Evolutionary conservation across 2,329 filamentous ascomycete genomes (phyloP).

Genomic region (Apiospora phragmitis): DNA sequence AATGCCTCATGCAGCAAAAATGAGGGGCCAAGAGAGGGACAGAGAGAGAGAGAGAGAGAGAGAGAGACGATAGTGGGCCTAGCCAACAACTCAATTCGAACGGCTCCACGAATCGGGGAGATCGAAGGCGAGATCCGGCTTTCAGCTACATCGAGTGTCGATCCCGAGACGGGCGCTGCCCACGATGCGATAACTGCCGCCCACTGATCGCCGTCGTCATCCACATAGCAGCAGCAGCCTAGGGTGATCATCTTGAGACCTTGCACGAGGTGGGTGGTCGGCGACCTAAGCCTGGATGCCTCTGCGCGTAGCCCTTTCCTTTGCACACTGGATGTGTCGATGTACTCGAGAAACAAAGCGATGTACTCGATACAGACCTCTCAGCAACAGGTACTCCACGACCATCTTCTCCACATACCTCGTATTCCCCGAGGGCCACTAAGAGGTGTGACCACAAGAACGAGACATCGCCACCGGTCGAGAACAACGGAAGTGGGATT

Average conservation of each 20-base stretch:
- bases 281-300: background rate
- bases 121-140: background rate
- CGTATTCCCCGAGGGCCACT: background rate
- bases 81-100: background rate
- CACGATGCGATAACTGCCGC: background rate
- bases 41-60: background rate
- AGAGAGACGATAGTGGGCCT: background rate
- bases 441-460: background rate
- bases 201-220: background rate
- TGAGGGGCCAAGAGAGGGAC: background rate
- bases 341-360: background rate
- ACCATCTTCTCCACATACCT: background rate
- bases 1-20: background rate
- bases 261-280: background rate
- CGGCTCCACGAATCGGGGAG: background rate
- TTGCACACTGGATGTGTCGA: background rate
- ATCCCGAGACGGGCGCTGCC: background rate
- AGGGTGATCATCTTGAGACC: background rate
- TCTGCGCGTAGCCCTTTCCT: background rate
- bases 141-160: conserved; percentile 4
- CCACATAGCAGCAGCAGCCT: background rate
- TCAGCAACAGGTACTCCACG: background rate
- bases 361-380: background rate
- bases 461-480: background rate
- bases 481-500: background rate